These are phyloP conservation scores for Colletotrichum shisoi DNA, from an alignment of 2,329 filamentous ascomycete species.

Conservation along the genomic window DNA sequence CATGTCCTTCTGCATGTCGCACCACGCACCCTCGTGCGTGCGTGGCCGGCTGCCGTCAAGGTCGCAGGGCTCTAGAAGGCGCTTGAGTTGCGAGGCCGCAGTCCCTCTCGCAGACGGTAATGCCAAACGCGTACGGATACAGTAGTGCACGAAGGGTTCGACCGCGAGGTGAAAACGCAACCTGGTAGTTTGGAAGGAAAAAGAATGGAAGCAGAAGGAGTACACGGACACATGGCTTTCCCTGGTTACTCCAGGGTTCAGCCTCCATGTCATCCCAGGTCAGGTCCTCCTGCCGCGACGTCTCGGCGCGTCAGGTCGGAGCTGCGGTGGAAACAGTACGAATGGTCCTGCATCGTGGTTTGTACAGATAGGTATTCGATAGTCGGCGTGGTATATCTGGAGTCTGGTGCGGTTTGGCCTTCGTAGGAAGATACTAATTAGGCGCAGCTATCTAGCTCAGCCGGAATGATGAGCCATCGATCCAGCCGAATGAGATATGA, in stretches of 20 bases:
- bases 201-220: conserved; percentile 7
- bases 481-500: conserved; percentile 26
- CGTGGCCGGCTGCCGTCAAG: conserved; percentile 14
- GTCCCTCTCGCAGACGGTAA: neutral
- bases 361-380: neutral
- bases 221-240: conserved; percentile 28
- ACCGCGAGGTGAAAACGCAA: conserved; percentile 2
- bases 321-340: conserved; percentile 4
- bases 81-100: conserved; percentile 19
- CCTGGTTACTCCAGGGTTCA: conserved; percentile 26
- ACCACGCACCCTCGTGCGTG: conserved; percentile 27
- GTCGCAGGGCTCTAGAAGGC: conserved; percentile 24
- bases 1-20: conserved; percentile 33
- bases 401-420: neutral
- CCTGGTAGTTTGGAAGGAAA: neutral
- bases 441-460: conserved; percentile 12
- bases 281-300: conserved; percentile 8
- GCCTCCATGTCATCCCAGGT: conserved; percentile 31
- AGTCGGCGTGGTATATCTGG: neutral
- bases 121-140: neutral
- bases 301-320: conserved; percentile 3
- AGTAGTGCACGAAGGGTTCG: conserved; percentile 15
- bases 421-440: neutral
- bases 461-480: conserved; percentile 25
- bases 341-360: neutral